Percentiles rank a stretch among this genome's conserved stretches.
Conservation (phyloP, 768 basidiomycete species). For the Mycena capillaripes region DNA sequence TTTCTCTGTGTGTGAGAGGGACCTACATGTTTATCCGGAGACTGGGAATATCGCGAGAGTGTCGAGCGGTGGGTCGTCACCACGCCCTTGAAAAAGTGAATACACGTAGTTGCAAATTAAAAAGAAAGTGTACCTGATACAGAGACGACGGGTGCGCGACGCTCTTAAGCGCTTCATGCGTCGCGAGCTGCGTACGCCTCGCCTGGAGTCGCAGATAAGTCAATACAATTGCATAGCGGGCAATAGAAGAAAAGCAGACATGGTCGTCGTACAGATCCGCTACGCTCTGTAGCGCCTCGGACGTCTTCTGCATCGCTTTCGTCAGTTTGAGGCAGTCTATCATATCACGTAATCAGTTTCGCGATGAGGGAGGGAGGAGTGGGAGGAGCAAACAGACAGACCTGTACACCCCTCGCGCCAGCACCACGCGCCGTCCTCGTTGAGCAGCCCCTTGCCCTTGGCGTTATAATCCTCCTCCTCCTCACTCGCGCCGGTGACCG, state of each 20-base stretch:
- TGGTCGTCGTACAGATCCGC: constrained; percentile 87
- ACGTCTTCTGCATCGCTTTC: constrained; percentile 82
- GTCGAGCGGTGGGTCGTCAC: constrained; percentile 84
- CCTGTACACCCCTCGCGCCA: constrained; percentile 86
- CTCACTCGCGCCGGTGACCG: constrained; percentile 61
- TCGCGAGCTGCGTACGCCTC: constrained; percentile 76
- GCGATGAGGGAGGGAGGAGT: too few relatives aligned
- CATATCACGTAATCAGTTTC: background rate
- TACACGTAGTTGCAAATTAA: background rate
- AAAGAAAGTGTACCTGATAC: constrained; percentile 68
- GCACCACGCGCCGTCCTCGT: constrained; percentile 86
- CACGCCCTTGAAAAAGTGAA: constrained; percentile 60
- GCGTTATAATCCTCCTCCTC: constrained; percentile 59
- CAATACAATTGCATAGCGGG: background rate
- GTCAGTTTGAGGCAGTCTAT: constrained; percentile 84
- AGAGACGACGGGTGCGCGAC: constrained; percentile 82
- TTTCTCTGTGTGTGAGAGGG: background rate
- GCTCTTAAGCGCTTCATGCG: constrained; percentile 82
- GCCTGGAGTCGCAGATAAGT: constrained; percentile 60
- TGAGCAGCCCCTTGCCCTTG: constrained; percentile 70
- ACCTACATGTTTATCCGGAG: constrained; percentile 47
- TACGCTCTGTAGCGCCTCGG: constrained; percentile 79
- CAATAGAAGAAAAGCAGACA: constrained; percentile 54
- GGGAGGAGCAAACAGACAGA: constrained; percentile 41
- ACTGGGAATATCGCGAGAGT: constrained; percentile 73